phyloP scores from a whole-genome alignment of 2,329 filamentous ascomycete genomes.

The Madurella fahalii region DNA sequence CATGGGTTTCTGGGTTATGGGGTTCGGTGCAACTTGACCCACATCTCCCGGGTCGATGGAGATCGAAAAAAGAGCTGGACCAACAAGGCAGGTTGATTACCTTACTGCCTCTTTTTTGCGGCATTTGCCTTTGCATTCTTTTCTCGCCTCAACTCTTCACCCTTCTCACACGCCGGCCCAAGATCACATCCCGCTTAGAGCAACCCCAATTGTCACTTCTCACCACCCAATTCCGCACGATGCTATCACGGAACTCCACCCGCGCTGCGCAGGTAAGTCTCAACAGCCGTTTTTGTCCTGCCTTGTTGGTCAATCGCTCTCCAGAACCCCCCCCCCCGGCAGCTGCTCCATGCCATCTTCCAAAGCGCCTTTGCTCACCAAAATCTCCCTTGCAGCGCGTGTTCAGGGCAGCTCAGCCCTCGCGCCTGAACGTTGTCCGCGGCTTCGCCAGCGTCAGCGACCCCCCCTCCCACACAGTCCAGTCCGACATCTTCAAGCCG shows the following conservation, averaged over 20 bases:
- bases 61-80: slow-evolving; percentile 24
- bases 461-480: slow-evolving; percentile 52
- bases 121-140: slow-evolving; percentile 21
- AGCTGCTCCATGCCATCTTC: background rate
- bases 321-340: slow-evolving; percentile 9
- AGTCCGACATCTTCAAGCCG: slow-evolving; percentile 97
- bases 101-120: slow-evolving; percentile 18
- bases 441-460: slow-evolving; percentile 78
- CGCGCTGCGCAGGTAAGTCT: slow-evolving; percentile 54
- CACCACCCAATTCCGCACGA: slow-evolving; percentile 35
- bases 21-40: slow-evolving; percentile 1
- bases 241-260: slow-evolving; percentile 57
- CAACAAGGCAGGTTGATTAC: slow-evolving; percentile 21
- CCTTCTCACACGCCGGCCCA: slow-evolving; percentile 1
- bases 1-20: too few relatives aligned
- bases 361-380: slow-evolving; percentile 27
- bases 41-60: slow-evolving; percentile 23
- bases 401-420: slow-evolving; percentile 44
- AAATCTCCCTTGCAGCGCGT: slow-evolving; percentile 42
- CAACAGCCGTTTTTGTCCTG: background rate
- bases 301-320: background rate
- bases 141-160: slow-evolving; percentile 8
- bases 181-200: slow-evolving; percentile 8
- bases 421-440: slow-evolving; percentile 40
- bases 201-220: background rate